Evolutionary conservation across 345 rosid genomes (phyloP).

Genomic region (Brassica carinata): DNA sequence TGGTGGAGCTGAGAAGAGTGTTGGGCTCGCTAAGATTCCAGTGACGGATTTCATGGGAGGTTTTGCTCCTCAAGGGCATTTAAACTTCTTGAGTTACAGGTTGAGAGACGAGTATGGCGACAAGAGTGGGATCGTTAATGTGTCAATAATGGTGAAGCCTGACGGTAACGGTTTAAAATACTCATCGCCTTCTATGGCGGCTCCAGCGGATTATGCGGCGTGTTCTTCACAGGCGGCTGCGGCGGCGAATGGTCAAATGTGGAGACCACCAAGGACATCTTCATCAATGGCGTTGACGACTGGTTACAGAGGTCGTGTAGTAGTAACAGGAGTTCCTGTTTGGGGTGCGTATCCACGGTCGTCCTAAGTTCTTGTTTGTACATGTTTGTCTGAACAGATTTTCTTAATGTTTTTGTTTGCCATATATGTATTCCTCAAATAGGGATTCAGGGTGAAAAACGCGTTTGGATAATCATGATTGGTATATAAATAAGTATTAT

Average conservation of each 20-base stretch:
- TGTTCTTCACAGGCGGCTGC: conserved; percentile 33
- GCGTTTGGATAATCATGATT: background rate
- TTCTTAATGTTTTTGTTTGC: background rate
- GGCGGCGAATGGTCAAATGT: conserved; percentile 25
- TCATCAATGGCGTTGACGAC: conserved; percentile 27
- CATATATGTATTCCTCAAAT: background rate
- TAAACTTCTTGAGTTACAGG: conserved; percentile 73
- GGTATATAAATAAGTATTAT: background rate
- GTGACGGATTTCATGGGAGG: conserved; percentile 62
- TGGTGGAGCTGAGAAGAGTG: conserved; percentile 29
- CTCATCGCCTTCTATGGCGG: background rate
- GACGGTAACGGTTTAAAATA: conserved; percentile 3
- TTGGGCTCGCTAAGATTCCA: conserved; percentile 56
- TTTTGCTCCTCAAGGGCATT: conserved; percentile 48
- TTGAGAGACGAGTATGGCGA: conserved; percentile 50
- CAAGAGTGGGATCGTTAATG: conserved; percentile 60
- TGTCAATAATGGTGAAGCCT: conserved; percentile 57
- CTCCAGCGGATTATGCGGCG: background rate
- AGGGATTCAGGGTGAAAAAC: background rate
- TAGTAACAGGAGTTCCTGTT: conserved; percentile 54
- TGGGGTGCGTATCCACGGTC: conserved; percentile 35
- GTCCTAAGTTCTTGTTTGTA: background rate
- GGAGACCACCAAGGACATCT: conserved; percentile 19
- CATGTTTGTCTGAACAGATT: conserved; percentile 4
- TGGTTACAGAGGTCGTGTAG: conserved; percentile 23